Conservation (phyloP, 2,329 filamentous ascomycete genomes). For the Claviceps digitariae region DNA sequence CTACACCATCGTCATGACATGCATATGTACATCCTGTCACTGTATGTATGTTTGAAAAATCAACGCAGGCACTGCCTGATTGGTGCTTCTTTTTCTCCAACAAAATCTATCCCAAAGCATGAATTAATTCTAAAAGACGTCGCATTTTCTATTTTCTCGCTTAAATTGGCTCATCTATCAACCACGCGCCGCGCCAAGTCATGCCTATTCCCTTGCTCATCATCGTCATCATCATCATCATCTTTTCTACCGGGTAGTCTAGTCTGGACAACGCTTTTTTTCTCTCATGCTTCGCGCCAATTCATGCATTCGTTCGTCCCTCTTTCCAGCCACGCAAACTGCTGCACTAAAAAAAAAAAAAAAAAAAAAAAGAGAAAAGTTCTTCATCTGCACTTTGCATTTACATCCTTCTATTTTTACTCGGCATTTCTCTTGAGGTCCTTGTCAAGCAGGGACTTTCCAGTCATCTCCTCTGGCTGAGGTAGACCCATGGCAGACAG, state of each 20-base stretch:
- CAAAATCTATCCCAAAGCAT: no score
- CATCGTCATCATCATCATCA: background rate
- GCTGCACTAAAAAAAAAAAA: background rate
- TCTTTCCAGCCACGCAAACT: background rate
- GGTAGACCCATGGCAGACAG: constrained; percentile 82
- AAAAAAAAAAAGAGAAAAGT: background rate
- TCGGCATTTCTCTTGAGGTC: constrained; percentile 28
- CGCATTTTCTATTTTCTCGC: background rate
- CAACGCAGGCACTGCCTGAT: background rate
- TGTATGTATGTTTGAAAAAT: no score
- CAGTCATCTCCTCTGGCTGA: constrained; percentile 86
- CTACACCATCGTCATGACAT: no score
- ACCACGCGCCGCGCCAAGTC: background rate
- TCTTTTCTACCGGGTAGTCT: background rate
- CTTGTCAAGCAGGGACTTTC: constrained; percentile 71
- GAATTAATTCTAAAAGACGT: background rate
- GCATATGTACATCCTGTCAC: no score
- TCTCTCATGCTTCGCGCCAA: constrained; percentile 1
- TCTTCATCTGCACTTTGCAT: background rate
- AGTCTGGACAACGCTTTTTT: background rate
- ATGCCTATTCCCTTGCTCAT: background rate
- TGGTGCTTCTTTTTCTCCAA: background rate
- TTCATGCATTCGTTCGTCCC: background rate
- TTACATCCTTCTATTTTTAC: constrained; percentile 6
- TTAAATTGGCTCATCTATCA: background rate